Evolutionary conservation across 2,329 filamentous ascomycete genomes (phyloP).

Genomic region (Colletotrichum karsti): DNA sequence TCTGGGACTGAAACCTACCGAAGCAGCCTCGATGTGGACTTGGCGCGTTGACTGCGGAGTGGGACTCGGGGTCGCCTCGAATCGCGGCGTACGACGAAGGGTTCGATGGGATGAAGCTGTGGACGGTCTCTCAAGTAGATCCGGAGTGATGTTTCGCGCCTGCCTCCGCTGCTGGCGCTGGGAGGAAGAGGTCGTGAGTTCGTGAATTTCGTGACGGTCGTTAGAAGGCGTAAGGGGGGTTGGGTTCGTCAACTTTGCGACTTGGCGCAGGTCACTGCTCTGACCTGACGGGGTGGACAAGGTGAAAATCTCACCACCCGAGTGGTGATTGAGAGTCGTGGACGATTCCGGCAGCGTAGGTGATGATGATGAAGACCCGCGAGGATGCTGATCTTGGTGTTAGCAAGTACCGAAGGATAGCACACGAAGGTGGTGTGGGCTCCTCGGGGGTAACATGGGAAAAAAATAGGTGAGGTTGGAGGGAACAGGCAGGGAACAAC

Average conservation of each 20-base stretch:
- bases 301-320: slow-evolving; percentile 52
- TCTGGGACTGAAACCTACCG: slow-evolving; percentile 56
- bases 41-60: slow-evolving; percentile 44
- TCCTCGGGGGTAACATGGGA: slow-evolving; percentile 1
- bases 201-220: slow-evolving; percentile 65
- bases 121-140: slow-evolving; percentile 49
- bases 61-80: slow-evolving; percentile 53
- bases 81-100: slow-evolving; percentile 62
- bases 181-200: slow-evolving; percentile 47
- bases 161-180: slow-evolving; percentile 56
- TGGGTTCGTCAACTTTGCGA: slow-evolving; percentile 57
- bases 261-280: slow-evolving; percentile 43
- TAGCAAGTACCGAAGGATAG: slow-evolving; percentile 14
- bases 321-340: slow-evolving; percentile 39
- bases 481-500: slow-evolving; percentile 23
- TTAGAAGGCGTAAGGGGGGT: slow-evolving; percentile 49
- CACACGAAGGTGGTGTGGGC: slow-evolving; percentile 15
- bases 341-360: background rate
- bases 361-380: background rate
- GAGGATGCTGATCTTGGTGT: slow-evolving; percentile 17
- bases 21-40: slow-evolving; percentile 56
- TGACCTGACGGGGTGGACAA: slow-evolving; percentile 54
- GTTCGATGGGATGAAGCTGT: slow-evolving; percentile 53
- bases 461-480: slow-evolving; percentile 26
- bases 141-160: slow-evolving; percentile 42